Evolutionary conservation across 169 alveolate species (phyloP).

Genomic region (Plasmodium coatneyi): DNA sequence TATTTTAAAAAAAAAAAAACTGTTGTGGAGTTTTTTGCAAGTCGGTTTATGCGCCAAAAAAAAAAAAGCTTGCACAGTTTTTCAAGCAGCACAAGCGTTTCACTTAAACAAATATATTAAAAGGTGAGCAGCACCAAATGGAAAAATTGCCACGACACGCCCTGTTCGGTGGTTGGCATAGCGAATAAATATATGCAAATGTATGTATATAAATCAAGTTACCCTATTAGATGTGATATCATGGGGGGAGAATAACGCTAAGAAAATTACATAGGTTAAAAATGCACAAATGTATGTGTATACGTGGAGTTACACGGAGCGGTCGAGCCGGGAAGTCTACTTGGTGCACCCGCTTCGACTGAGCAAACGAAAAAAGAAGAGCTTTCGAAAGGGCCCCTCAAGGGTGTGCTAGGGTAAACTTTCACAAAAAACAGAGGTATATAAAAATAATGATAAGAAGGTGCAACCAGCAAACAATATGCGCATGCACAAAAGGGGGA

Average conservation of each 20-base stretch:
- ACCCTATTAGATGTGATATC: neutral
- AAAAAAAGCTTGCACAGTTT: neutral
- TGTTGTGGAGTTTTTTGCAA: neutral
- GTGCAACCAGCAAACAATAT: neutral
- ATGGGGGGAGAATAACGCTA: neutral
- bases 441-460: neutral
- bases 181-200: neutral
- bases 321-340: neutral
- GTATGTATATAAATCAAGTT: neutral
- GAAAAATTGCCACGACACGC: neutral
- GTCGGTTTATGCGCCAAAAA: neutral
- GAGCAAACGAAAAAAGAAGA: neutral
- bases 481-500: neutral
- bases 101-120: neutral
- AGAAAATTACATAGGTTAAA: neutral
- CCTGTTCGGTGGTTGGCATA: neutral
- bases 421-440: neutral
- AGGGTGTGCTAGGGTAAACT: neutral
- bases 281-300: neutral
- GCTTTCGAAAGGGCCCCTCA: neutral
- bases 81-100: neutral
- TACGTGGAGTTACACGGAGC: neutral
- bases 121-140: neutral
- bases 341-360: neutral
- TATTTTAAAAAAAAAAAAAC: neutral